Evolutionary conservation across 2,329 filamentous ascomycete genomes (phyloP).

Genomic region (Colletotrichum graminicola): DNA sequence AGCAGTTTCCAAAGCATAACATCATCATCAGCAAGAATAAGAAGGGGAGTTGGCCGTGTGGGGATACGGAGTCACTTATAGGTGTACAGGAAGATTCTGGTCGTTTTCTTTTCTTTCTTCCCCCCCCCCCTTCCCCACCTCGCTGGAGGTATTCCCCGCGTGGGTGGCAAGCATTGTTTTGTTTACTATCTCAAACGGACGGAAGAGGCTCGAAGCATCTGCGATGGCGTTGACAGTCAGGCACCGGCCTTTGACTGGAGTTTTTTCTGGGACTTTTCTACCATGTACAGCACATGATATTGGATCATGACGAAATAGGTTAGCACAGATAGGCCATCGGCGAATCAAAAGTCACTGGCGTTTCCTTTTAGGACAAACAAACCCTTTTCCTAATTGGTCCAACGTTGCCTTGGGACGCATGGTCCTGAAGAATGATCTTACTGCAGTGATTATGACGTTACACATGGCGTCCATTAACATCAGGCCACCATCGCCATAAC

Average conservation of each 20-base stretch:
- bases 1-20: not conserved
- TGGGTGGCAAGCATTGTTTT: not conserved
- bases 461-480: not conserved
- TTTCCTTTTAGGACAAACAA: not conserved
- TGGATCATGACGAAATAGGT: slow-evolving; percentile 11
- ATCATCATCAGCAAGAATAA: not conserved
- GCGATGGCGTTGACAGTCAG: slow-evolving; percentile 19
- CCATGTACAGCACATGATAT: slow-evolving; percentile 13
- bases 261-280: slow-evolving; percentile 7
- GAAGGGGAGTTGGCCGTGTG: not conserved
- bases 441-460: too few relatives aligned
- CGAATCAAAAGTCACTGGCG: not conserved
- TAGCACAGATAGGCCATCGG: slow-evolving; percentile 13
- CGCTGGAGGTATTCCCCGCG: slow-evolving; percentile 1
- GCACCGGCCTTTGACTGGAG: slow-evolving; percentile 12
- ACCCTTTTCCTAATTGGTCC: not conserved
- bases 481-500: not conserved
- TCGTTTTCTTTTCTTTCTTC: not conserved
- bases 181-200: not conserved
- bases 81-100: slow-evolving; percentile 23
- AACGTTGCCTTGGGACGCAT: not conserved
- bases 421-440: not conserved
- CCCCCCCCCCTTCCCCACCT: not conserved
- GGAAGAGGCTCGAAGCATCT: slow-evolving; percentile 4
- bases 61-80: slow-evolving; percentile 31